A percentile compares a stretch with the other conserved stretches of the same genome.
These are phyloP conservation scores for Ceratobasidium sp. DNA, from an alignment of 1,284 basidiomycete species.

Conservation along the genomic window DNA sequence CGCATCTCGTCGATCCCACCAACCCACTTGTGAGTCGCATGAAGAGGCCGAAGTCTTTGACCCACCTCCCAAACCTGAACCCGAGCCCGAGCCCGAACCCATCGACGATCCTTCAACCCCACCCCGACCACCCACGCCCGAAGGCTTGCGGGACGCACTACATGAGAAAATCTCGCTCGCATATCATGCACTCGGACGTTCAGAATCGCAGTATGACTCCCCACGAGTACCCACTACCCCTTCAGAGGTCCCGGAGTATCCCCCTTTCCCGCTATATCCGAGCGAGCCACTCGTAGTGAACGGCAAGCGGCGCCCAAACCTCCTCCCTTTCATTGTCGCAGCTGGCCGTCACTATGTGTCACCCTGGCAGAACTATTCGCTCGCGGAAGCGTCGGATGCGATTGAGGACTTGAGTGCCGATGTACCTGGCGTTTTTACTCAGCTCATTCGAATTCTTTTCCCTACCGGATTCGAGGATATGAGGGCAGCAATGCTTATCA, in stretches of 20 bases:
- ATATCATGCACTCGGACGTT: neutral
- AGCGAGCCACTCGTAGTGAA: neutral
- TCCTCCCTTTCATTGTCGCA: neutral
- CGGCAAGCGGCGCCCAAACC: neutral
- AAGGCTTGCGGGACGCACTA: neutral
- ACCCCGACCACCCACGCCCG: neutral
- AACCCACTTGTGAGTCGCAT: too few species aligned
- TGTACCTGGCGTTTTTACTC: too few species aligned
- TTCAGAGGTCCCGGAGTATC: neutral
- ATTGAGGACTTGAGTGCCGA: too few species aligned
- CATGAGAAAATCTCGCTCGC: neutral
- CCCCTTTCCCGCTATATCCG: neutral
- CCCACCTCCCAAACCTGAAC: too few species aligned
- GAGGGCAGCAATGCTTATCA: neutral
- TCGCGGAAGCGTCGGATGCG: too few species aligned
- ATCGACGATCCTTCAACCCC: too few species aligned
- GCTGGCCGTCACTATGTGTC: neutral
- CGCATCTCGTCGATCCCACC: too few species aligned
- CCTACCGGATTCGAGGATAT: neutral
- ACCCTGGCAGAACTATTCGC: neutral
- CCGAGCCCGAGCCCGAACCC: too few species aligned
- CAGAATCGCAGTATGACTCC: too few species aligned
- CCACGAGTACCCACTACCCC: neutral
- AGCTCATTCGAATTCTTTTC: too few species aligned
- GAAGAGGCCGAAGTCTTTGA: too few species aligned